Base-by-base conservation (phyloP, 345 rosid genomes). In the Eucalyptus cladocalyx region DNA sequence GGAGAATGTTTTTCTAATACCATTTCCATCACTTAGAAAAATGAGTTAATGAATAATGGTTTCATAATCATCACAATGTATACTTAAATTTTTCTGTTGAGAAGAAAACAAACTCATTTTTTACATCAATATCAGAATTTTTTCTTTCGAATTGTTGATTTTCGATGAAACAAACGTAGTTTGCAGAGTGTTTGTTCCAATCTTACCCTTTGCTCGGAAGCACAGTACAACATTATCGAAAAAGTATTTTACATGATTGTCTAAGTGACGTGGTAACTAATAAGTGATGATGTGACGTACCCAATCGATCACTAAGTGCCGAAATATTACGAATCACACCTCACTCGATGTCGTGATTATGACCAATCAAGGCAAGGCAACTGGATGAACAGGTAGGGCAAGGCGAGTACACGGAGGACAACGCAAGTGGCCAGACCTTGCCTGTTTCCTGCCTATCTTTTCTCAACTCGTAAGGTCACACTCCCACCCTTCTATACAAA, bases 141-240 rank as follows among this genome's bases (percentile, higher is more conserved):
- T 32, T 32, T 67, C 21, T 32, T 67, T 5, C 5, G 11, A 16
- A 67, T 18, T 4, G 11, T 19, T 67, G 40, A 32, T n/a, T 67
- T n/a, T 32, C 3, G 9, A 4, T 67, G 34, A 30, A 62, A 62
- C 34, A 30, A 30, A 30, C 9, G 6, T 28, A 6, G 4, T 60
- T 60, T 6, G n/a, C 2, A 53, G 6, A 62, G 34, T 32, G 24
- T 19, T 34, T 7, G 4, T 69, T 34, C 81, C 26, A 34, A 72
- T 4, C 81, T 72, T 24, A 5, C 4, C 6, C 24, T 32, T 69
- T 34, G 80, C 80, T 69, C 1, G 3, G 81, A 37, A 19, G 81
- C 45, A 72, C 1, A 12, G 1, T 5, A 37, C 15, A 5, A 10
- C 7, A 34, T 72, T 37, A 72, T 72, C 0, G 1, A 72, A 3